Base-by-base conservation (phyloP, 352 stramenopile genomes). In the Phytophthora quininea region DNA sequence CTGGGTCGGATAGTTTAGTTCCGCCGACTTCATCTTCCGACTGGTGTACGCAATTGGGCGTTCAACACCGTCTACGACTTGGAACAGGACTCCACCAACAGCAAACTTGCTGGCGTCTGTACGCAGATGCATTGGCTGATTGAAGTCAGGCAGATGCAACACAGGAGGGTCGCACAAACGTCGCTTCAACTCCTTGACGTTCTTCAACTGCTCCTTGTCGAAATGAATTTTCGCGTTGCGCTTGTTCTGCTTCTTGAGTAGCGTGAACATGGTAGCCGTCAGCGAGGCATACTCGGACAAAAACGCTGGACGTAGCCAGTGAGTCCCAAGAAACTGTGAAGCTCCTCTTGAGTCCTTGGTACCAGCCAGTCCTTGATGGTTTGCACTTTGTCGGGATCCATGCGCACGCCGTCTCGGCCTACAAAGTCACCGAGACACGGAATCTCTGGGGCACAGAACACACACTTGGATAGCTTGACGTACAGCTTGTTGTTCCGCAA, bases 391-490 rank as follows among this genome's bases (percentile, higher is more conserved):
- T 33, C 33, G 3, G 62, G 57, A 27, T 70, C 62, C 24, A 63
- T 56, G 2, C 57, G 47, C 6, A 62, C 32, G 0, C 62, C 62
- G 6, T 65, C 2, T 14, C 57, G 50, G 6, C 62, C 47, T 31
- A 70, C 40, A 37, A 64, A 65, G 24, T 59, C 54, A 11, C 54
- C 62, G 0, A 70, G 33, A 31, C 57, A 62, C 0, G 62, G 54
- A 24, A 70, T 64, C n/a, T 70, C 58, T 1, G 8, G 3, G 5
- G 46, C 35, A 1, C 47, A 49, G 55, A 66, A 59, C 42, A 66
- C 37, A 42, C 54, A 70, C 57, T 70, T 70, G n/a, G 35, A 35
- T 14, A 63, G 38, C n/a, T 64, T 69, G 9, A 52, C 47, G 40
- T 51, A 69, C 1, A 56, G 11, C 30, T 56, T 49, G 12, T 43